Evolutionary conservation across 306 rosid genomes (phyloP).

Genomic region (Senna tora): DNA sequence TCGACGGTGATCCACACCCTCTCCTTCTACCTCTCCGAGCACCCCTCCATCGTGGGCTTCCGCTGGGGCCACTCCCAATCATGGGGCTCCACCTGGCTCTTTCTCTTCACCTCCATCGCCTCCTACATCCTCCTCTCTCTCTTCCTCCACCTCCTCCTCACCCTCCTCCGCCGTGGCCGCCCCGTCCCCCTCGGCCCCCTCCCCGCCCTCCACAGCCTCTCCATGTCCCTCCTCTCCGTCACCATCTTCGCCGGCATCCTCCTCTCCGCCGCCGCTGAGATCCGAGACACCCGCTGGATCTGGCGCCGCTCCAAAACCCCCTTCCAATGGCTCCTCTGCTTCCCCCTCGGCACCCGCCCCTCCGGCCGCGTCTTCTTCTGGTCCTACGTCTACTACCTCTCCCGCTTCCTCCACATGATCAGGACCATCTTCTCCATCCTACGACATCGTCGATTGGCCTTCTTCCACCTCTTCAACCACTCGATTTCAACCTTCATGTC

Average conservation of each 20-base stretch:
- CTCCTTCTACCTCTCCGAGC: constrained; percentile 83
- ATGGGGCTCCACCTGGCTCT: constrained; percentile 93
- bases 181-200: constrained; percentile 76
- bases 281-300: constrained; percentile 92
- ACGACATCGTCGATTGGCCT: constrained; percentile 54
- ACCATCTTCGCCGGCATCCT: constrained; percentile 70
- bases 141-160: constrained; percentile 50
- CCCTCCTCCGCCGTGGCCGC: constrained; percentile 45
- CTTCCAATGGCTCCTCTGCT: constrained; percentile 88
- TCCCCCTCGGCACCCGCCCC: constrained; percentile 86
- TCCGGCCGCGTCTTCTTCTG: constrained; percentile 98
- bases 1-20: constrained; percentile 45
- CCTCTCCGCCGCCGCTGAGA: constrained; percentile 76
- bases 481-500: constrained; percentile 64
- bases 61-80: constrained; percentile 76
- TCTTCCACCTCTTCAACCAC: constrained; percentile 73
- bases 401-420: constrained; percentile 80
- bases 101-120: constrained; percentile 68
- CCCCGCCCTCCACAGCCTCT: constrained; percentile 82
- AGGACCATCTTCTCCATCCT: constrained; percentile 59
- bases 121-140: constrained; percentile 52
- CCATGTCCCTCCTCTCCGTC: constrained; percentile 65
- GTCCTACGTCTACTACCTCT: constrained; percentile 76
- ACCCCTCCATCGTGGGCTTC: constrained; percentile 78
- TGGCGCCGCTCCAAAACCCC: constrained; percentile 91